A percentile compares a stretch with the other conserved stretches of the same genome.
Evolutionary conservation across 2,329 filamentous ascomycete genomes (phyloP).

Genomic region (Domatiomyces catenatus): DNA sequence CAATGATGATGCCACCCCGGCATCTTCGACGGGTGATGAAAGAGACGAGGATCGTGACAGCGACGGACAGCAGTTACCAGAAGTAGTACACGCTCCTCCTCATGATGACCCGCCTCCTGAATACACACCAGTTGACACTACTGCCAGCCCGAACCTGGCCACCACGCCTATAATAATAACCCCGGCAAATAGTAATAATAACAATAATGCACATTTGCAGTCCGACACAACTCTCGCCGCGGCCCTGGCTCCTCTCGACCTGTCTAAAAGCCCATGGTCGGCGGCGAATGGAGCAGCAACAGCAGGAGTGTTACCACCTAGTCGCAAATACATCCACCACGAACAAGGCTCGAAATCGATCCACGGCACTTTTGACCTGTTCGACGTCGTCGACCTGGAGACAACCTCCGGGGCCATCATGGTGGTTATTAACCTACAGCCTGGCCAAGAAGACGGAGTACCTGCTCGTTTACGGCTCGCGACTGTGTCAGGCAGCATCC

Average conservation of each 20-base stretch:
- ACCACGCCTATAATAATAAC: constrained; percentile 3
- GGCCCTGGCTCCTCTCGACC: background rate
- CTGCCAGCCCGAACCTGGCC: background rate
- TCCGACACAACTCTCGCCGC: background rate
- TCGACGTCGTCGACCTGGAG: constrained; percentile 20
- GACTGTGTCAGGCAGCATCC: constrained; percentile 18
- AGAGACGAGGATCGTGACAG: no score
- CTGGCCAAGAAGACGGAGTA: constrained; percentile 20
- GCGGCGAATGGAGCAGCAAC: background rate
- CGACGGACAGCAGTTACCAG: no score
- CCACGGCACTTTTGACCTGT: constrained; percentile 20
- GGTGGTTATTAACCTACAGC: constrained; percentile 21
- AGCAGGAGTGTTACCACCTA: background rate
- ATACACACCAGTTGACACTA: constrained; percentile 12
- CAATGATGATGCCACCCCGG: constrained; percentile 8
- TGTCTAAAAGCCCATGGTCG: background rate
- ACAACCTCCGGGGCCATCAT: constrained; percentile 21
- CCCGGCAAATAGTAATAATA: no score
- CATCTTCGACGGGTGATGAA: constrained; percentile 6
- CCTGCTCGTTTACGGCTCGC: constrained; percentile 13
- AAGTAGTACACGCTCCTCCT: no score
- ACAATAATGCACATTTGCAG: background rate
- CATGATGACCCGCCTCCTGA: constrained; percentile 13
- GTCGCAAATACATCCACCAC: constrained; percentile 11
- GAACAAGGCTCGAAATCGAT: constrained; percentile 15